Evolutionary conservation across 345 rosid genomes (phyloP).

Genomic region (Salix arbutifolia): DNA sequence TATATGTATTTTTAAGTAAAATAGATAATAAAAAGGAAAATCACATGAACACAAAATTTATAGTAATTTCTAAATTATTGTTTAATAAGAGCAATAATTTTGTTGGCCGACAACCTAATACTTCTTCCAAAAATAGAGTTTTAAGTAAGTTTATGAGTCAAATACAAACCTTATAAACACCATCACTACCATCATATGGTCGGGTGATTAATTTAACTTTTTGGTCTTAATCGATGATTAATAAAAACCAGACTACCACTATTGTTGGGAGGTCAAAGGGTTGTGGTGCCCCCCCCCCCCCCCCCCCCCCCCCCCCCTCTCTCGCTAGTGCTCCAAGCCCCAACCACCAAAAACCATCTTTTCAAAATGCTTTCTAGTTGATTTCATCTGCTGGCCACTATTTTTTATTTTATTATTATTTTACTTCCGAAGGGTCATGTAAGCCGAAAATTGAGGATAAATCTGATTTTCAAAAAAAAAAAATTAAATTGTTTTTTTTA

Average conservation of each 20-base stretch:
- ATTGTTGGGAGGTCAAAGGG: slow-evolving; percentile 19
- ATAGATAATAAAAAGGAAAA: no score
- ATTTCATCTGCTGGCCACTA: slow-evolving; percentile 48
- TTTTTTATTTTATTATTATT: background rate
- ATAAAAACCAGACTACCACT: background rate
- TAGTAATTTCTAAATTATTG: no score
- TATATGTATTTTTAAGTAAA: no score
- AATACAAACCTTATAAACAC: slow-evolving; percentile 20
- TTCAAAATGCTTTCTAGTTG: slow-evolving; percentile 12
- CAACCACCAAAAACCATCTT: slow-evolving; percentile 22
- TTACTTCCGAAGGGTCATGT: slow-evolving; percentile 36
- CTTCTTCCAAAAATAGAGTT: background rate
- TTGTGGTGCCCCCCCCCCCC: background rate
- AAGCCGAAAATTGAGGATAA: slow-evolving; percentile 42
- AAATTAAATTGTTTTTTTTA: no score
- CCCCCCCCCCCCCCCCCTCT: background rate
- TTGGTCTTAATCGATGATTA: slow-evolving; percentile 13
- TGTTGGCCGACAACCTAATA: slow-evolving; percentile 9
- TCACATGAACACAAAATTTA: background rate
- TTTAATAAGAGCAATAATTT: background rate
- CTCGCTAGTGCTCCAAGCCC: slow-evolving; percentile 30
- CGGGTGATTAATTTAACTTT: slow-evolving; percentile 24
- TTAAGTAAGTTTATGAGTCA: slow-evolving; percentile 7
- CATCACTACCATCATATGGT: slow-evolving; percentile 28
- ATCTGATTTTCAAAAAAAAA: background rate